Percentiles rank a stretch among this genome's conserved stretches.
phyloP scores from a whole-genome alignment of 441 rosid genomes.

The Iberis amara region DNA sequence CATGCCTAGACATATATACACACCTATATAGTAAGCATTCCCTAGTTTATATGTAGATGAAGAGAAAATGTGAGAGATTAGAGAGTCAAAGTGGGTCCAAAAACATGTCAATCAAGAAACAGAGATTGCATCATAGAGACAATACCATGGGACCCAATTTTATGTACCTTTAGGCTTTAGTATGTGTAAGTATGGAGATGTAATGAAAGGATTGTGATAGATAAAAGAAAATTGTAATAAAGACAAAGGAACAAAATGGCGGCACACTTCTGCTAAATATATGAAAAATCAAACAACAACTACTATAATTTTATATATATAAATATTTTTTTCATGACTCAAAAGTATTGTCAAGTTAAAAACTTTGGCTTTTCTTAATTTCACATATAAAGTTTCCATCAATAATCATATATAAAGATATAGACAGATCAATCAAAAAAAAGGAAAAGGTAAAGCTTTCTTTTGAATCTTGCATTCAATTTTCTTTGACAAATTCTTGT shows the following conservation, averaged over 20 bases:
- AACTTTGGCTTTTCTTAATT: slow-evolving; percentile 18
- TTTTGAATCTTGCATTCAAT: slow-evolving; percentile 45
- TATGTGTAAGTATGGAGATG: slow-evolving; percentile 35
- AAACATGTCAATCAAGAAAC: slow-evolving; percentile 42
- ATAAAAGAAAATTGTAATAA: slow-evolving; percentile 28
- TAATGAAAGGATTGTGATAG: slow-evolving; percentile 25
- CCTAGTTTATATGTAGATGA: no score
- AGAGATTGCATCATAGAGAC: slow-evolving; percentile 35
- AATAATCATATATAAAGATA: slow-evolving; percentile 39
- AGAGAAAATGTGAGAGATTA: slow-evolving; percentile 9
- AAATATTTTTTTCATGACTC: slow-evolving; percentile 14
- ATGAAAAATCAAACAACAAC: slow-evolving; percentile 31
- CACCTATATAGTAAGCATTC: neutral
- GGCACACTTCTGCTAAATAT: slow-evolving; percentile 73
- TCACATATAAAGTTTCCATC: slow-evolving; percentile 31
- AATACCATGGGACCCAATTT: slow-evolving; percentile 25
- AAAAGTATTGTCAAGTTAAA: slow-evolving; percentile 30
- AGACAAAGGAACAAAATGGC: slow-evolving; percentile 68
- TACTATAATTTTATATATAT: neutral
- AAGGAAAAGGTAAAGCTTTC: slow-evolving; percentile 31
- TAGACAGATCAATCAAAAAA: slow-evolving; percentile 29
- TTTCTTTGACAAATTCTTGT: slow-evolving; percentile 31
- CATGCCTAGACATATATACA: neutral
- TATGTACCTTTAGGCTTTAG: slow-evolving; percentile 32
- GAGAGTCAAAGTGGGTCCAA: slow-evolving; percentile 38